Percentiles rank a stretch among this genome's conserved stretches.
Evolutionary conservation across 352 stramenopile species (phyloP).

Genomic region (Blastocystis sp.): DNA sequence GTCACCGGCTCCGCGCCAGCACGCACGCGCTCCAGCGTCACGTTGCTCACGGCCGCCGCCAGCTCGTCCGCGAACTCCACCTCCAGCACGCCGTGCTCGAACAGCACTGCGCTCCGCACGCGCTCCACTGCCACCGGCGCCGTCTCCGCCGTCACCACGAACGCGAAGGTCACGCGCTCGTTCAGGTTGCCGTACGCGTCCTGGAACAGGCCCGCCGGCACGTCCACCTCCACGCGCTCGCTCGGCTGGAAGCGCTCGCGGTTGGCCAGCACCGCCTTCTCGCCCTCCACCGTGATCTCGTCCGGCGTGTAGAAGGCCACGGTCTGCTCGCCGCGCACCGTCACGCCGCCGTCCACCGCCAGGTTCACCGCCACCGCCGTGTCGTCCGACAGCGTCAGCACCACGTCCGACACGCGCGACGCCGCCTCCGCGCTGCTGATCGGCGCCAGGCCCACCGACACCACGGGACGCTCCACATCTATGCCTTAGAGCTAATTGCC

Average conservation of each 20-base stretch:
- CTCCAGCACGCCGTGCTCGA: slow-evolving; percentile 4
- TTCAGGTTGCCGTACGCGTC: slow-evolving; percentile 23
- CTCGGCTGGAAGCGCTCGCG: background rate
- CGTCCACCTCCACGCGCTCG: slow-evolving; percentile 27
- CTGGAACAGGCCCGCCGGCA: slow-evolving; percentile 24
- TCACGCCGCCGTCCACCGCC: slow-evolving; percentile 1
- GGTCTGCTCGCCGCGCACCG: background rate
- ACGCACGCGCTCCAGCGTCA: slow-evolving; percentile 12
- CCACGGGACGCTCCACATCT: background rate
- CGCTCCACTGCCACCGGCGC: background rate
- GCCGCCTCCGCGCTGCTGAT: background rate
- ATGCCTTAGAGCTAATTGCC: no score
- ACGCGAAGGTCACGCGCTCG: background rate
- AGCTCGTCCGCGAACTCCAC: slow-evolving; percentile 30
- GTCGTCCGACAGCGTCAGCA: background rate
- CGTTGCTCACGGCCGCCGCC: background rate
- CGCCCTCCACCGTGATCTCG: background rate
- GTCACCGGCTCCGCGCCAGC: background rate
- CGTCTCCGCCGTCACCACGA: slow-evolving; percentile 24
- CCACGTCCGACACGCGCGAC: slow-evolving; percentile 44
- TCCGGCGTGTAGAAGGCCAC: background rate
- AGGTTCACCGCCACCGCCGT: background rate
- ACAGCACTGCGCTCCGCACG: background rate
- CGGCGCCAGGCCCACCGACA: background rate
- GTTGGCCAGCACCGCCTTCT: slow-evolving; percentile 33